Evolutionary conservation across 805 yeast genomes (phyloP).

Genomic region (Suhomyces tanzawaensis): DNA sequence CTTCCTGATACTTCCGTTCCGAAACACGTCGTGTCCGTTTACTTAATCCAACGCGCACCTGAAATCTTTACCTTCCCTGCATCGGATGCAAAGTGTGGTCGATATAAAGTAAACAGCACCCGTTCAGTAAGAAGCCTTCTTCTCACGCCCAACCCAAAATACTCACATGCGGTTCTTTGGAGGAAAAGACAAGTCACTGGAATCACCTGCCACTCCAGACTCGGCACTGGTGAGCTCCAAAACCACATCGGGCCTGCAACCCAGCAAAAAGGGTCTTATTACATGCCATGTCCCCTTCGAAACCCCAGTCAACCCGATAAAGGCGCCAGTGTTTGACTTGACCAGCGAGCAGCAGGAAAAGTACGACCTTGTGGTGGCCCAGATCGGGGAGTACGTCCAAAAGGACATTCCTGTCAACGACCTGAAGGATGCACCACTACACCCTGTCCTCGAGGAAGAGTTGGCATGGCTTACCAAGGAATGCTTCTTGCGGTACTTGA

Average conservation of each 20-base stretch:
- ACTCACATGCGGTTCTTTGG: neutral
- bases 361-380: slow-evolving; percentile 27
- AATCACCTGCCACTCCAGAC: neutral
- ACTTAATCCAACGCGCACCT: no score
- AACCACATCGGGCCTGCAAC: slow-evolving; percentile 21
- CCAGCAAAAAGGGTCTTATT: slow-evolving; percentile 21
- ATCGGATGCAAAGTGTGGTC: no score
- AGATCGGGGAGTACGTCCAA: slow-evolving; percentile 26
- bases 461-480: slow-evolving; percentile 93
- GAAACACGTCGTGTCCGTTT: no score
- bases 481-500: slow-evolving; percentile 81
- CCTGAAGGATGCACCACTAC: slow-evolving; percentile 18
- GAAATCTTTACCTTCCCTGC: no score
- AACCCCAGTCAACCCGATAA: slow-evolving; percentile 34
- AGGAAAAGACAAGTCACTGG: neutral
- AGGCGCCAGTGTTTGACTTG: slow-evolving; percentile 29
- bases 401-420: slow-evolving; percentile 32
- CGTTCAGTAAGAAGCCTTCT: no score
- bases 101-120: no score
- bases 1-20: no score
- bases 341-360: slow-evolving; percentile 29
- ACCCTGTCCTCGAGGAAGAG: slow-evolving; percentile 46
- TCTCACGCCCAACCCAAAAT: no score
- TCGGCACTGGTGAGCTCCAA: slow-evolving; percentile 15
- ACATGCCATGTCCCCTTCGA: slow-evolving; percentile 41